phyloP scores from a whole-genome alignment of 371 early-diverging fungal species.

The Apophysomyces ossiformis region DNA sequence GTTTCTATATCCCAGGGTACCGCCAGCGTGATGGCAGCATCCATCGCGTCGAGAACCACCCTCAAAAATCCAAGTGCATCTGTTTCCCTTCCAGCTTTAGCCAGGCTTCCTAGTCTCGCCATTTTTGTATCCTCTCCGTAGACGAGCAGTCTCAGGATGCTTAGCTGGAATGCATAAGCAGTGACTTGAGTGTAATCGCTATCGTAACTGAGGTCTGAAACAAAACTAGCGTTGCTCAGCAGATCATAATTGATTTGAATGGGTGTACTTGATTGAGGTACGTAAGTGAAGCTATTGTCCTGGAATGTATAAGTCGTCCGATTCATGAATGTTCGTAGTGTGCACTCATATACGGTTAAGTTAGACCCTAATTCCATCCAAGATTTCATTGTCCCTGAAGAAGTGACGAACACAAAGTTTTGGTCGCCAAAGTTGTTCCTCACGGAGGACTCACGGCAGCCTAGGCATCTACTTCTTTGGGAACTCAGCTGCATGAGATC shows the following conservation, averaged over 20 bases:
- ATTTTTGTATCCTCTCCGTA: neutral
- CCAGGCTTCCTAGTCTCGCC: neutral
- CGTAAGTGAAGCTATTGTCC: neutral
- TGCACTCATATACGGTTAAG: slow-evolving; percentile 12
- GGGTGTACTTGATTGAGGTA: neutral
- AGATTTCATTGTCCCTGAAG: neutral
- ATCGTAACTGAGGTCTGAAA: neutral
- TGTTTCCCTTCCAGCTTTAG: neutral
- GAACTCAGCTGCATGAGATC: slow-evolving; percentile 21
- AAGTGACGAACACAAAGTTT: slow-evolving; percentile 20
- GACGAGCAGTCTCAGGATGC: neutral
- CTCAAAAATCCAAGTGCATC: too few relatives aligned
- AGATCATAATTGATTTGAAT: slow-evolving; percentile 17
- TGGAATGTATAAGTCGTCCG: neutral
- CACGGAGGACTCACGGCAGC: slow-evolving; percentile 17
- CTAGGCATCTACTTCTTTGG: neutral
- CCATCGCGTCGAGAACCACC: too few relatives aligned
- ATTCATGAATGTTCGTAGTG: slow-evolving; percentile 5
- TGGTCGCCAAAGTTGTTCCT: slow-evolving; percentile 33
- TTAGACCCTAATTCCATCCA: neutral
- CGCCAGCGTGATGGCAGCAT: too few relatives aligned
- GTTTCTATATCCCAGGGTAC: too few relatives aligned
- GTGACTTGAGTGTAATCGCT: slow-evolving; percentile 9
- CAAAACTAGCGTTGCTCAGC: neutral
- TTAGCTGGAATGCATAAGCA: slow-evolving; percentile 17